phyloP scores from a whole-genome alignment of 176 grass and related monocot species.

The Oryza coarctata region DNA sequence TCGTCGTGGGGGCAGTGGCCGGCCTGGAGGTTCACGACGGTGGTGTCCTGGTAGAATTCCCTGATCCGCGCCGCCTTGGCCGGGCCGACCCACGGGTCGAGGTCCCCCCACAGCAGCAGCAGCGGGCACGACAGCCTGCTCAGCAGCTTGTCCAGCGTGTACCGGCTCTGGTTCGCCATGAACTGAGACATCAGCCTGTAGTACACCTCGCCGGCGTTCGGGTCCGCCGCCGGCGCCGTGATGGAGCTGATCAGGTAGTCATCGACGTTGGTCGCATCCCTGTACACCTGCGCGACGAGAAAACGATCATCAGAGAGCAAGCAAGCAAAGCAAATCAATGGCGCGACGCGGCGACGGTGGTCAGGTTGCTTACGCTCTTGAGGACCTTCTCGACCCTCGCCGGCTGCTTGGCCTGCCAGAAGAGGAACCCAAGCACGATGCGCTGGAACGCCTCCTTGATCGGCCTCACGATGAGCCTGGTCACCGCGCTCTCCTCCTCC shows the following conservation, averaged over 20 bases:
- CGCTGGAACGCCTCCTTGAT: conserved; percentile 73
- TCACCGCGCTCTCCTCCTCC: conserved; percentile 35
- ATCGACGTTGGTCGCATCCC: conserved; percentile 71
- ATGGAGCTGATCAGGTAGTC: conserved; percentile 84
- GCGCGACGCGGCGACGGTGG: neutral
- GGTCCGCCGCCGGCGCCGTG: conserved; percentile 70
- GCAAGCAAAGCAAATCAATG: neutral
- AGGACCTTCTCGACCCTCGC: conserved; percentile 80
- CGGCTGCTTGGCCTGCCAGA: conserved; percentile 99
- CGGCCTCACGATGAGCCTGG: conserved; percentile 62
- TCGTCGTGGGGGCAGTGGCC: conserved; percentile 96
- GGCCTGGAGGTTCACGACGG: conserved; percentile 77
- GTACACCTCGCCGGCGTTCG: conserved; percentile 94
- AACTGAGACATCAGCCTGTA: conserved; percentile 86
- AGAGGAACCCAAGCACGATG: conserved; percentile 66
- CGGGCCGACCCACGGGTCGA: conserved; percentile 88
- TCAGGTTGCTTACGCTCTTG: conserved; percentile 56
- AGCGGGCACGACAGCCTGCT: conserved; percentile 74
- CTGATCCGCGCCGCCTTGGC: conserved; percentile 69
- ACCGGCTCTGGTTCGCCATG: conserved; percentile 91
- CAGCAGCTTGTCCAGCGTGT: conserved; percentile 75
- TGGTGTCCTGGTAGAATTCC: conserved; percentile 75
- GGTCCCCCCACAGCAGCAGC: conserved; percentile 87
- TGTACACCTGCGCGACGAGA: conserved; percentile 60
- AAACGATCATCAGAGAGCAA: neutral